phyloP scores from a whole-genome alignment of 2,329 filamentous ascomycete genomes.

The Colletotrichum liaoningense region DNA sequence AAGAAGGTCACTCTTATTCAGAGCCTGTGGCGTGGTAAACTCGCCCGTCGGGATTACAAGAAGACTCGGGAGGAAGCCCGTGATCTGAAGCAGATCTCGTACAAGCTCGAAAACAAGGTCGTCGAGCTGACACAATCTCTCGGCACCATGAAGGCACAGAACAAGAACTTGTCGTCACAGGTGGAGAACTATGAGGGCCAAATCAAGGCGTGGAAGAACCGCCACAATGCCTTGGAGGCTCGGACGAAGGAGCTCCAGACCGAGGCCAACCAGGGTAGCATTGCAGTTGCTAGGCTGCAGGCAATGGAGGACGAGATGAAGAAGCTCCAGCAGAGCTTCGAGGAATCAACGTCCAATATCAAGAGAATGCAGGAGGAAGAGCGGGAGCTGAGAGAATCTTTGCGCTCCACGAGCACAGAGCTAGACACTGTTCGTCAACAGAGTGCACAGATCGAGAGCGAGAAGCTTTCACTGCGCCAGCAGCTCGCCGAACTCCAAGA shows the following conservation, averaged over 20 bases:
- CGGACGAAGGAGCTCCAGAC: conserved; percentile 94
- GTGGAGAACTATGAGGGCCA: conserved; percentile 97
- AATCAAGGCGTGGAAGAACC: conserved; percentile 94
- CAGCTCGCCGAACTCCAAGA: conserved; percentile 92
- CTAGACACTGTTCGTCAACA: conserved; percentile 82
- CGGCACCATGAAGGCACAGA: conserved; percentile 92
- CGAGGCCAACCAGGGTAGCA: conserved; percentile 97
- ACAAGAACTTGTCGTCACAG: conserved; percentile 88
- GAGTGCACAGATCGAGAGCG: conserved; percentile 81
- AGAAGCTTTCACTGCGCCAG: conserved; percentile 86
- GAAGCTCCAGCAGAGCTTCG: conserved; percentile 87
- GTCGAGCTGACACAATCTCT: conserved; percentile 96
- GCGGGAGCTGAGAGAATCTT: conserved; percentile 82
- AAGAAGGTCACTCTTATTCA: conserved; percentile 91
- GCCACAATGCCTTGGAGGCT: conserved; percentile 89
- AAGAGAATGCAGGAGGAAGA: conserved; percentile 97
- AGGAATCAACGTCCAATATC: conserved; percentile 90
- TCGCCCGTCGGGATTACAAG: conserved; percentile 88
- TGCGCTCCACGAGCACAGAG: conserved; percentile 83
- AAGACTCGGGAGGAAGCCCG: conserved; percentile 92
- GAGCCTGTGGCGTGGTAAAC: conserved; percentile 89
- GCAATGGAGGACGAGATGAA: conserved; percentile 97
- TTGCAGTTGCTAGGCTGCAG: conserved; percentile 88
- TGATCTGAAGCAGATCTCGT: conserved; percentile 99
- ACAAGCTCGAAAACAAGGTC: conserved; percentile 99